Base-by-base conservation (phyloP, 2,329 filamentous ascomycete genomes). In the Hortaea sp. region DNA sequence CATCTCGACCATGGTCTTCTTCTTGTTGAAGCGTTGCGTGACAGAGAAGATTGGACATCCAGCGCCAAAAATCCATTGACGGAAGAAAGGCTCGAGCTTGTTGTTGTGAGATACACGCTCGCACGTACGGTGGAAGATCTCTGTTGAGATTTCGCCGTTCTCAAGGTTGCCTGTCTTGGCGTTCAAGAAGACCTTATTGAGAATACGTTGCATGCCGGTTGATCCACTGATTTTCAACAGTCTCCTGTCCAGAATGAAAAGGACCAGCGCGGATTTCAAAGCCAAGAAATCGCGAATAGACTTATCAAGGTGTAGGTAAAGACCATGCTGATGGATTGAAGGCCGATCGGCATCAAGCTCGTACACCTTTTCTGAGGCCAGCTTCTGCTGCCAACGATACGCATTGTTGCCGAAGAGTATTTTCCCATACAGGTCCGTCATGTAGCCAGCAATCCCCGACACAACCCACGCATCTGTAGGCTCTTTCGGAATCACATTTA, bases 1-100 rank as follows among this genome's bases (percentile, higher is more conserved):
- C 73, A 98, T 85, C 65, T 97, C 89, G 1, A 98, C 88, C 29
- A 90, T 89, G 4, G 97, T 75, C 57, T 94, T 85, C 70, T 98
- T 98, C 71, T 97, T 97, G 63, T 98, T 98, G 69, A 98, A 98
- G 12, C 83, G 79, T 54, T 95, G 89, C 35, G 81, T 85, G 42
- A 94, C 85, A 42, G 84, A 76, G 56, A 98, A 94, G 38, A 82
- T 79, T 0, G 94, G 92, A 57, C 89, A 97, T 0, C 94, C 94
- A 11, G 88, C 82, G 7, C 85, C 84, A 52, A 84, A 78, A 0
- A 98, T 79, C 90, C 90, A 98, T 62, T 98, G 90, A 39, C 82
- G 81, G 75, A 94, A 97, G 63, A 98, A 97, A 1, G 79, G 75
- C 51, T 98, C 92, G 0, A 95, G 77, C 62, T 87, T 85, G 50